phyloP scores from a whole-genome alignment of 225 moss, liverwort and hornwort species.

The Sphagnum tenellum region DNA sequence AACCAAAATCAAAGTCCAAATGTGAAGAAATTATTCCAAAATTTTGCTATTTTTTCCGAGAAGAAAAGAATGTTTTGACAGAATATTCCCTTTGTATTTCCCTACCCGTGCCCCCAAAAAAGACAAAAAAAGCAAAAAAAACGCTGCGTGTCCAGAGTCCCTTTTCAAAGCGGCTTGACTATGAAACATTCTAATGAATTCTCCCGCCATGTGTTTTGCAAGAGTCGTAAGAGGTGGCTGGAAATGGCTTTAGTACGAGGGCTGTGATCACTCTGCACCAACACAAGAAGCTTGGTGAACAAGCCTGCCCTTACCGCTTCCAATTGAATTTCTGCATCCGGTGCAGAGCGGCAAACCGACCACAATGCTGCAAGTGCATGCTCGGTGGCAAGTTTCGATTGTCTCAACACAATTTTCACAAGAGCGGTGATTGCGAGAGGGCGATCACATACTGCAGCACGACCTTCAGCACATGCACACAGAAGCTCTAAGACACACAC shows the following conservation, averaged over 20 bases:
- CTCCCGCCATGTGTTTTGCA: constrained; percentile 14
- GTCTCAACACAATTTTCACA: constrained; percentile 4
- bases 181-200: neutral
- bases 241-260: constrained; percentile 12
- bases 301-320: constrained; percentile 13
- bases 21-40: too few relatives aligned
- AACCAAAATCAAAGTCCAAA: too few relatives aligned
- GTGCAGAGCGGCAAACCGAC: constrained; percentile 2
- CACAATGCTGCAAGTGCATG: constrained; percentile 3
- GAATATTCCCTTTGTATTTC: too few relatives aligned
- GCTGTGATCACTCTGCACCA: constrained; percentile 16
- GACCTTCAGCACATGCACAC: constrained; percentile 8
- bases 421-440: constrained; percentile 12
- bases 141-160: too few relatives aligned
- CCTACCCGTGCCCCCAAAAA: too few relatives aligned
- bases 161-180: neutral
- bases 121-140: too few relatives aligned
- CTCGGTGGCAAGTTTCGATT: constrained; percentile 4
- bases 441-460: constrained; percentile 3
- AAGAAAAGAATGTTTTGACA: too few relatives aligned
- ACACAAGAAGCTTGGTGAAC: constrained; percentile 17
- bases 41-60: too few relatives aligned
- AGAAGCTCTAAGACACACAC: constrained; percentile 12
- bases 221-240: constrained; percentile 9
- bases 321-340: constrained; percentile 2